phyloP scores from a whole-genome alignment of 805 yeast species.

The Tetrapisispora arboricola region DNA sequence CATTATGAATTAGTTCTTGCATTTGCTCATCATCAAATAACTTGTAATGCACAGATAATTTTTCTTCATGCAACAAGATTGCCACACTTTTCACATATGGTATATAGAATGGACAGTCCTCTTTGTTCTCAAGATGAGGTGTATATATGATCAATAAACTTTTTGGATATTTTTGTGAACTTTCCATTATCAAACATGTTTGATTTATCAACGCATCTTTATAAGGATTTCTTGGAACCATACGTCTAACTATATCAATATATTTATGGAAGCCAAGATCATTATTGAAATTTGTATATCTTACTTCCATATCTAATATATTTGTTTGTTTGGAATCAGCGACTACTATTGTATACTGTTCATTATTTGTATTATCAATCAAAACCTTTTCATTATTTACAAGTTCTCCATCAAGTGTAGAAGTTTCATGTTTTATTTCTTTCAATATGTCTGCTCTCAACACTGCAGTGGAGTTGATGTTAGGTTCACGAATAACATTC shows the following conservation, averaged over 20 bases:
- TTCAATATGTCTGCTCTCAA: slow-evolving; percentile 74
- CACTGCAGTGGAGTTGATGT: slow-evolving; percentile 84
- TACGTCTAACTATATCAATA: slow-evolving; percentile 61
- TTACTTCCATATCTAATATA: slow-evolving; percentile 35
- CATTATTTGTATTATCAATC: background rate
- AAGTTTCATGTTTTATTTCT: slow-evolving; percentile 35
- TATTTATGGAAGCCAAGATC: slow-evolving; percentile 25
- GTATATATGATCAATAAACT: slow-evolving; percentile 57
- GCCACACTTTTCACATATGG: slow-evolving; percentile 80
- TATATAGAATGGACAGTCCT: slow-evolving; percentile 76
- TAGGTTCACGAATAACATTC: slow-evolving; percentile 71
- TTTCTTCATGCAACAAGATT: slow-evolving; percentile 38
- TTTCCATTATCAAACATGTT: slow-evolving; percentile 50
- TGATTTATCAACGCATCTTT: slow-evolving; percentile 79
- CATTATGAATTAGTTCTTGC: slow-evolving; percentile 13
- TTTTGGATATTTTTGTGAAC: slow-evolving; percentile 20
- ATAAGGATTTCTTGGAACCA: slow-evolving; percentile 85
- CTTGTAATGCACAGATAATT: slow-evolving; percentile 62
- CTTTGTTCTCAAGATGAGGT: slow-evolving; percentile 56
- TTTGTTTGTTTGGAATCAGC: slow-evolving; percentile 23
- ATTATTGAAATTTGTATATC: slow-evolving; percentile 21
- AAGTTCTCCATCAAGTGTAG: background rate
- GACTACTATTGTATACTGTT: slow-evolving; percentile 7
- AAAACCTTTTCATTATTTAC: background rate
- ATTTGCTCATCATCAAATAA: slow-evolving; percentile 37